A percentile compares a stretch with the other conserved stretches of the same genome.
phyloP scores from a whole-genome alignment of 2,329 filamentous ascomycete species.

The Arachnomyces sp. region DNA sequence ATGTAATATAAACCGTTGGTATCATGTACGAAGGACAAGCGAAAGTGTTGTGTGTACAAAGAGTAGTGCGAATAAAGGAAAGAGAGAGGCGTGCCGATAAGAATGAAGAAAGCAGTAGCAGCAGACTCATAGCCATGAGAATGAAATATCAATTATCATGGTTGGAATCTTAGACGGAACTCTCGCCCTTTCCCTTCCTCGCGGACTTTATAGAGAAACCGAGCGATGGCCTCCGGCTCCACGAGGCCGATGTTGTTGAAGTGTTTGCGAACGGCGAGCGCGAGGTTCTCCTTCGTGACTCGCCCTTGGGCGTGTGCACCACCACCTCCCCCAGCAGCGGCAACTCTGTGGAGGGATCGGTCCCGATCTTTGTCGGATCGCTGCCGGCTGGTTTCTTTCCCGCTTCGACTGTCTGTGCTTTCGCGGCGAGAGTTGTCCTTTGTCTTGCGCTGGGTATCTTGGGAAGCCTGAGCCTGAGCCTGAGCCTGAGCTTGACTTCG shows the following conservation, averaged over 20 bases:
- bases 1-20: no score
- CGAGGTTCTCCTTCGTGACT: conserved; percentile 36
- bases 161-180: conserved; percentile 36
- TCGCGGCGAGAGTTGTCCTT: neutral
- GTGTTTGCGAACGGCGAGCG: conserved; percentile 38
- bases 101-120: no score
- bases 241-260: conserved; percentile 41
- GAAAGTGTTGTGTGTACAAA: no score
- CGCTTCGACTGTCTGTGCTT: neutral
- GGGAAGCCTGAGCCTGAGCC: no score
- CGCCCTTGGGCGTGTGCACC: conserved; percentile 25
- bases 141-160: no score
- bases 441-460: conserved; percentile 1
- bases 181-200: conserved; percentile 35
- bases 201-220: conserved; percentile 43
- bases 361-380: neutral
- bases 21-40: no score
- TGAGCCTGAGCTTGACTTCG: conserved; percentile 23
- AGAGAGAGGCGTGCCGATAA: no score
- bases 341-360: neutral
- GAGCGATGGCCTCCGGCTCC: conserved; percentile 41
- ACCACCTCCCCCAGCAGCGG: neutral
- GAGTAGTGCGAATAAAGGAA: no score
- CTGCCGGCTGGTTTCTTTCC: neutral
- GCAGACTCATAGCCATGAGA: no score